A percentile compares a stretch with the other conserved stretches of the same genome.
These are phyloP conservation scores for Pseudozyma tsukubaensis DNA, from an alignment of 1,284 basidiomycete species.

Conservation along the genomic window DNA sequence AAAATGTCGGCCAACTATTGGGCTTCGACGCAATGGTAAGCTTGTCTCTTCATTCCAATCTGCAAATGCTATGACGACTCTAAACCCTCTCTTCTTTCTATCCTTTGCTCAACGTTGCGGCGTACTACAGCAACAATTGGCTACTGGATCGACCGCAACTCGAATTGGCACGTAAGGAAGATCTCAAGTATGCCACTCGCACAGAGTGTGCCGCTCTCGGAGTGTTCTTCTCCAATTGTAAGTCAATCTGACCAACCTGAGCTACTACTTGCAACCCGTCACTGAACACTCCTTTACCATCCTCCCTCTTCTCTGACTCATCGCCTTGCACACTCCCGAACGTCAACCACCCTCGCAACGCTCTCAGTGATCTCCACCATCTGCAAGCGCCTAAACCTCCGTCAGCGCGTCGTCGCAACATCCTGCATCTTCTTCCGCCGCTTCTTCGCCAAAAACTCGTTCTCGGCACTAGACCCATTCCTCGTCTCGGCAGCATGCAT, in stretches of 20 bases:
- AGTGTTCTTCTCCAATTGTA: slow-evolving; percentile 63
- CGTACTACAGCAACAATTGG: slow-evolving; percentile 60
- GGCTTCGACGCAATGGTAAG: slow-evolving; percentile 63
- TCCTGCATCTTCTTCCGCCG: slow-evolving; percentile 92
- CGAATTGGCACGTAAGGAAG: slow-evolving; percentile 56
- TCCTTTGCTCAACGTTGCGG: not conserved
- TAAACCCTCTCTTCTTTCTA: not conserved
- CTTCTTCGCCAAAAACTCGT: slow-evolving; percentile 78
- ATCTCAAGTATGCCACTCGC: slow-evolving; percentile 52
- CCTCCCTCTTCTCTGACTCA: not conserved
- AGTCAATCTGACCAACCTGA: slow-evolving; percentile 6
- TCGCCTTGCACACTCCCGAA: not conserved
- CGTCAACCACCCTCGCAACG: too few species aligned
- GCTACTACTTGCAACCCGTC: too few species aligned
- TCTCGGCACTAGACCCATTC: slow-evolving; percentile 93
- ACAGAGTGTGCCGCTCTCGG: slow-evolving; percentile 58
- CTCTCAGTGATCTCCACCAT: slow-evolving; percentile 79
- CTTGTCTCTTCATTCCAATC: not conserved
- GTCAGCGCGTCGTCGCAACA: slow-evolving; percentile 91
- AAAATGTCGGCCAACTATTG: slow-evolving; percentile 65
- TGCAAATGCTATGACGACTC: not conserved
- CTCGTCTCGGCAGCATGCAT: slow-evolving; percentile 91
- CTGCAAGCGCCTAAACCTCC: slow-evolving; percentile 82
- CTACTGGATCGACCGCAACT: slow-evolving; percentile 59
- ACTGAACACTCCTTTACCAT: too few species aligned